These are phyloP conservation scores for Xylaria sp. DNA, from an alignment of 2,329 filamentous ascomycete species.

Conservation along the genomic window DNA sequence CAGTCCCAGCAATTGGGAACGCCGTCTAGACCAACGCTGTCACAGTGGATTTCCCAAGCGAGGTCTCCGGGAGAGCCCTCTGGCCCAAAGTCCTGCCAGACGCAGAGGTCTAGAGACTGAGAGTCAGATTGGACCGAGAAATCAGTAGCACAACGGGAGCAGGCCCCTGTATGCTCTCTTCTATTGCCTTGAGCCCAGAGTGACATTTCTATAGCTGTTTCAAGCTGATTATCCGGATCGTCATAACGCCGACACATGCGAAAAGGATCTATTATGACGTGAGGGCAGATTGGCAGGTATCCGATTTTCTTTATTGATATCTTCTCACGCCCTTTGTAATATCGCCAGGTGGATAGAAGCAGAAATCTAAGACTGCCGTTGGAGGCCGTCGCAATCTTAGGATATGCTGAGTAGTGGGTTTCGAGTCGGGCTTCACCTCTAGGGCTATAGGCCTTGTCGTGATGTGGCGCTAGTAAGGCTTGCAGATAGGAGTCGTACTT, in stretches of 20 bases:
- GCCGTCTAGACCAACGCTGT: background rate
- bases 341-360: constrained; percentile 23
- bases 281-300: constrained; percentile 11
- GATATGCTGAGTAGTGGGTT: constrained; percentile 14
- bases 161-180: background rate
- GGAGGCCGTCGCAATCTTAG: background rate
- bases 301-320: background rate
- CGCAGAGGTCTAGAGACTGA: constrained; percentile 3
- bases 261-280: background rate
- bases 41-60: constrained; percentile 11
- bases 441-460: background rate
- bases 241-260: background rate
- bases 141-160: constrained; percentile 16
- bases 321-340: background rate
- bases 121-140: constrained; percentile 6
- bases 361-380: constrained; percentile 22
- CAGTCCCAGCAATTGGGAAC: background rate
- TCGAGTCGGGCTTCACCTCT: background rate
- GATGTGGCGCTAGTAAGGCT: constrained; percentile 6
- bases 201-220: background rate
- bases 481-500: constrained; percentile 25
- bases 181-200: background rate
- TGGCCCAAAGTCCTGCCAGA: constrained; percentile 28
- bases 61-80: constrained; percentile 14
- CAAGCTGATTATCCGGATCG: background rate